phyloP scores from a whole-genome alignment of 768 basidiomycete genomes.

The Boletus insuetus region DNA sequence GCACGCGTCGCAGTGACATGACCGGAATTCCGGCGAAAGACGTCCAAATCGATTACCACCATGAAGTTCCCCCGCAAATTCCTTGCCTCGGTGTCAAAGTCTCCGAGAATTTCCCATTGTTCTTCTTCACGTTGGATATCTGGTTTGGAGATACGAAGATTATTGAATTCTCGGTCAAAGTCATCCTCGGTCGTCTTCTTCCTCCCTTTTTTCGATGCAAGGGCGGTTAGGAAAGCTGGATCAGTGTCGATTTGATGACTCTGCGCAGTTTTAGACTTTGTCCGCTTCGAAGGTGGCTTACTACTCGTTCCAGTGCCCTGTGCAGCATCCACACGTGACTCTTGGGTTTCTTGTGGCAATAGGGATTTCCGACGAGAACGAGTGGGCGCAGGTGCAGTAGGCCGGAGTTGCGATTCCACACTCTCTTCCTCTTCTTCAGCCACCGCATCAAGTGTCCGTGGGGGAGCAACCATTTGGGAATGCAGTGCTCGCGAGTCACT shows the following conservation, averaged over 20 bases:
- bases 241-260: constrained; percentile 50
- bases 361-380: constrained; percentile 1
- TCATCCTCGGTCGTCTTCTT: constrained; percentile 61
- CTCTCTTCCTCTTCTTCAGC: constrained; percentile 60
- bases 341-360: neutral
- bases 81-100: constrained; percentile 56
- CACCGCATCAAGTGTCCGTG: constrained; percentile 32
- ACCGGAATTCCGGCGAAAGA: constrained; percentile 36
- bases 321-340: neutral
- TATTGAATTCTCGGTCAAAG: constrained; percentile 80
- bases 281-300: constrained; percentile 5
- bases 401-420: constrained; percentile 1
- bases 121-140: constrained; percentile 48
- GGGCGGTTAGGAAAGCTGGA: constrained; percentile 62
- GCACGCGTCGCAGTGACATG: constrained; percentile 35
- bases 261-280: constrained; percentile 3
- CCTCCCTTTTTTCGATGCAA: constrained; percentile 69
- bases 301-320: constrained; percentile 28
- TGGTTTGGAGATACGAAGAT: constrained; percentile 67
- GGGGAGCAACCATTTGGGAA: neutral
- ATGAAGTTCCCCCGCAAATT: constrained; percentile 75
- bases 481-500: constrained; percentile 18
- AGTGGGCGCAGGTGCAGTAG: neutral
- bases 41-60: constrained; percentile 68
- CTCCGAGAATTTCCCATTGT: constrained; percentile 58